Percentiles rank a stretch among this genome's conserved stretches.
phyloP scores from a whole-genome alignment of 2,329 filamentous ascomycete species.

The Rhinocladiella similis region DNA sequence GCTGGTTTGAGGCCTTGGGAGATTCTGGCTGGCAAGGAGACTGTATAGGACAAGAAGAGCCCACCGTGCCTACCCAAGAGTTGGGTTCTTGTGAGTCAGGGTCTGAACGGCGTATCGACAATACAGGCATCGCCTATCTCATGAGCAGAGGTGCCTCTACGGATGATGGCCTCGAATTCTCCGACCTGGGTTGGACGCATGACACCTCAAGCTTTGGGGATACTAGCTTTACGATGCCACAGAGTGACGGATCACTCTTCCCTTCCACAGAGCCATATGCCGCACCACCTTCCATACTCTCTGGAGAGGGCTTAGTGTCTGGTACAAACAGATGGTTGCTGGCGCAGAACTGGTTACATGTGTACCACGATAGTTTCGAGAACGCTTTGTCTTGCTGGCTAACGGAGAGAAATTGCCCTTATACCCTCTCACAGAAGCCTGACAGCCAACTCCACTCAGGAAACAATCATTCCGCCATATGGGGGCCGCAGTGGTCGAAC shows the following conservation, averaged over 20 bases:
- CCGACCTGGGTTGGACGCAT: too few species aligned
- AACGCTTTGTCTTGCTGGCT: slow-evolving; percentile 16
- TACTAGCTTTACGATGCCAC: too few species aligned
- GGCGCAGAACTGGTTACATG: slow-evolving; percentile 1
- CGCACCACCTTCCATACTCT: neutral
- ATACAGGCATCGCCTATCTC: too few species aligned
- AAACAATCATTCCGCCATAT: neutral
- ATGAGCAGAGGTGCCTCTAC: too few species aligned
- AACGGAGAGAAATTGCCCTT: slow-evolving; percentile 30
- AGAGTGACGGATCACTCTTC: neutral
- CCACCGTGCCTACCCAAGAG: too few species aligned
- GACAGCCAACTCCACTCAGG: neutral
- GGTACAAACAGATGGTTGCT: slow-evolving; percentile 8
- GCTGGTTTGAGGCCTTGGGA: neutral
- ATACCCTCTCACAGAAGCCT: slow-evolving; percentile 30
- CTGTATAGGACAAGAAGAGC: neutral
- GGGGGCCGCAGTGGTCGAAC: slow-evolving; percentile 8
- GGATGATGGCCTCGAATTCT: too few species aligned
- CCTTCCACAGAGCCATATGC: neutral
- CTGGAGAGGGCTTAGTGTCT: neutral
- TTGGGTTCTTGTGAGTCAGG: too few species aligned
- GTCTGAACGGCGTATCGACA: too few species aligned
- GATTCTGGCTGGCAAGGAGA: neutral
- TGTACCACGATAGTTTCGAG: slow-evolving; percentile 16
- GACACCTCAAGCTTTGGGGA: too few species aligned